Evolutionary conservation across 2,329 filamentous ascomycete species (phyloP), one percentile per base, ranked within the genome.

Genomic region (Penicillium sp.): DNA sequence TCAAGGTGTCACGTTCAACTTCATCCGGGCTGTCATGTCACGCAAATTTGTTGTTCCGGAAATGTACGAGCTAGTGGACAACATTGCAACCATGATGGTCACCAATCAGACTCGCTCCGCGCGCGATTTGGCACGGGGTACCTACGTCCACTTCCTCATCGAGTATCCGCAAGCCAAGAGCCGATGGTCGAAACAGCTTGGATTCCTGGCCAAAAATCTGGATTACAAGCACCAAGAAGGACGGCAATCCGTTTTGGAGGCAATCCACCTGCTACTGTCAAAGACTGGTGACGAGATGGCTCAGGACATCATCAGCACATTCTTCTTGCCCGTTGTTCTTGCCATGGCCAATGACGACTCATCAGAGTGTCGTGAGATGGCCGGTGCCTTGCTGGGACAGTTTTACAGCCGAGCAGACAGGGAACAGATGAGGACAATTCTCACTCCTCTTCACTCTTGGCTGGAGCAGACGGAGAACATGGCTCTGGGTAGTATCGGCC

Each of bases 161-260:
- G 92, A 97, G 55, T 99, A 97, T 71, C 94, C 95, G 0, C 95
- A 98, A 74, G 92, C 90, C 69, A 93, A 92, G 76, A 90, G 88
- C 63, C 85, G 95, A 14, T 96, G 95, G 88, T 84, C 86, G 41
- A 96, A 96, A 73, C 94, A 98, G 72, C 84, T 97, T 53, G 87
- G 84, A 57, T 99, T 98, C 73, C 83, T 99, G 51, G 85, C 96
- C 52, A 90, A 91, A 69, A 99, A 99, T 71, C 81, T 99, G 64
- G 89, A 94, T 60, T 99, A 97, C 74, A 87, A 94, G 45, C 88
- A 96, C 69, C 88, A 92, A 67, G 90, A 95, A 61, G 95, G 95
- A 31, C 86, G 96, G 39, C 83, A 96, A 61, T 97, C 93, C 0
- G 91, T 97, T 31, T 91, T 99, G 86, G 95, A 99, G 76, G 87